phyloP scores from a whole-genome alignment of 2,329 filamentous ascomycete species.

The Fusarium domesticum region DNA sequence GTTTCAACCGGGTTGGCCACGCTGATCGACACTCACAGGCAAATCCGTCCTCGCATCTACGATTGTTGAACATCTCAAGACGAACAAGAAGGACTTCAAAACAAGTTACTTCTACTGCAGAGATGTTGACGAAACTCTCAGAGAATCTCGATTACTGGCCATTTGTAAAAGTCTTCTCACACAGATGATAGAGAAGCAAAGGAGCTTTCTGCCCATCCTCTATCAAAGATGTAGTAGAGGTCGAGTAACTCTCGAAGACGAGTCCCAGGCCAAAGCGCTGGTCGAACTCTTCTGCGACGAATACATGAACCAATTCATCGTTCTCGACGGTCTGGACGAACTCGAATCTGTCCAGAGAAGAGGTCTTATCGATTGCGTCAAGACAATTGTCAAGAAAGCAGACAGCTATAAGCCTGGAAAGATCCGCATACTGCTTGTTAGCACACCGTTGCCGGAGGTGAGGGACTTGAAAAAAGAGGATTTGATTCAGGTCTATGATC shows the following conservation, averaged over 20 bases:
- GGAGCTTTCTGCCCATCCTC: neutral
- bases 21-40: neutral
- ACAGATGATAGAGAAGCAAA: neutral
- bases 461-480: neutral
- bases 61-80: neutral
- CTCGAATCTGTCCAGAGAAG: conserved; percentile 31
- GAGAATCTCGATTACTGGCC: neutral
- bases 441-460: neutral
- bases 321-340: conserved; percentile 47
- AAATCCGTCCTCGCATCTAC: neutral
- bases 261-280: conserved; percentile 26
- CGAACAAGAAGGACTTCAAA: neutral
- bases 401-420: conserved; percentile 1
- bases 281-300: conserved; percentile 32
- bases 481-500: neutral
- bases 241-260: conserved; percentile 2
- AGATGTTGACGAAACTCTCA: conserved; percentile 23
- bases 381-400: conserved; percentile 1
- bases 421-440: neutral
- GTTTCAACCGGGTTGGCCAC: neutral
- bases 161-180: neutral
- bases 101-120: conserved; percentile 43
- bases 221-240: neutral
- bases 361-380: conserved; percentile 29
- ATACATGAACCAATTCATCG: conserved; percentile 32